Evolutionary conservation across 306 rosid species (phyloP).

Genomic region (Quercus dentata): DNA sequence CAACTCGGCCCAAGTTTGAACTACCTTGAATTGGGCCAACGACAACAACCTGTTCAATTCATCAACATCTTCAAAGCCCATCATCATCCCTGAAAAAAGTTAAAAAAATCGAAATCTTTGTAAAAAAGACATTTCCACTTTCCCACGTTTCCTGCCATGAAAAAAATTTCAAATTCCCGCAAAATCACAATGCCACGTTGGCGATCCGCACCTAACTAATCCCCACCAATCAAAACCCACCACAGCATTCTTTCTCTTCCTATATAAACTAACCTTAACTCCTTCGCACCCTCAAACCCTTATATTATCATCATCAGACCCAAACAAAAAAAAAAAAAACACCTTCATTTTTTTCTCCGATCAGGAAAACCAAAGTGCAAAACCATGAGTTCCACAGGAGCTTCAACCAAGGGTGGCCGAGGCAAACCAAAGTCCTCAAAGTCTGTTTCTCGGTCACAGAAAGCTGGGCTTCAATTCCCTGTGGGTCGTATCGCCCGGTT

Average conservation of each 20-base stretch:
- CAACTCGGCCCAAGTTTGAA: too few relatives aligned
- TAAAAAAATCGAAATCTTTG: too few relatives aligned
- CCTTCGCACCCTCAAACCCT: neutral
- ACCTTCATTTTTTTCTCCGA: too few relatives aligned
- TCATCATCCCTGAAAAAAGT: too few relatives aligned
- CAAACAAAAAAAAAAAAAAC: too few relatives aligned
- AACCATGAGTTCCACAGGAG: conserved; percentile 59
- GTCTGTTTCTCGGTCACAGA: conserved; percentile 73
- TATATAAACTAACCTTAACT: neutral
- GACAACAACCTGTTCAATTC: too few relatives aligned
- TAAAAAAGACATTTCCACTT: too few relatives aligned
- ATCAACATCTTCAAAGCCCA: too few relatives aligned
- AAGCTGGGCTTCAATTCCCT: conserved; percentile 91
- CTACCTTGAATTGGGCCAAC: too few relatives aligned
- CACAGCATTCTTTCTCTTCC: neutral
- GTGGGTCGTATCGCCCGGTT: conserved; percentile 87
- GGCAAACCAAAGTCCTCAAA: conserved; percentile 90
- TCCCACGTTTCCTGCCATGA: too few relatives aligned
- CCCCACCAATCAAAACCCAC: neutral
- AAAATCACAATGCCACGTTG: neutral
- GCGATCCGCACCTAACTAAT: neutral
- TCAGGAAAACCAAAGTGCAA: too few relatives aligned
- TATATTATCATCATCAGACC: neutral
- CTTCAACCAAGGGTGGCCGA: conserved; percentile 84
- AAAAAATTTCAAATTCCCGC: neutral